A percentile compares a stretch with the other conserved stretches of the same genome.
These are phyloP conservation scores for Ochetophila trinervis DNA, from an alignment of 306 rosid genomes.

Conservation along the genomic window DNA sequence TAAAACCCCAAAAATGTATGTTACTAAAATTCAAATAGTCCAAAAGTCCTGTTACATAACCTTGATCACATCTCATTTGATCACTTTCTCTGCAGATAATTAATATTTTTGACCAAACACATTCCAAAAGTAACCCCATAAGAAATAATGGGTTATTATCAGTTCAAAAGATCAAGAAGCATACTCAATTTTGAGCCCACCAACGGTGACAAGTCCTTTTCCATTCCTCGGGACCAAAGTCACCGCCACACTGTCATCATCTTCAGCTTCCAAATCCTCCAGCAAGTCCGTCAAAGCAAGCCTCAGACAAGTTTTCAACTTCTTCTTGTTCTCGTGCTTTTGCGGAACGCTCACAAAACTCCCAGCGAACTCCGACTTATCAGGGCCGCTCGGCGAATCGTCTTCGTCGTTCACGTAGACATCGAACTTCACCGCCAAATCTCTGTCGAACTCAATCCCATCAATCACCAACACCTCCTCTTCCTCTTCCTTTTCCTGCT, in stretches of 20 bases:
- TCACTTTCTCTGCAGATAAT: too few relatives aligned
- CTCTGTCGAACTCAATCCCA: constrained; percentile 56
- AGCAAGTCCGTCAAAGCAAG: constrained; percentile 59
- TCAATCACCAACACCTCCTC: constrained; percentile 47
- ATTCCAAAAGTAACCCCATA: too few relatives aligned
- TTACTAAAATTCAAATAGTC: too few relatives aligned
- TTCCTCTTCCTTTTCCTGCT: constrained; percentile 36
- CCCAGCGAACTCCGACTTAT: constrained; percentile 70
- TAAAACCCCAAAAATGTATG: too few relatives aligned
- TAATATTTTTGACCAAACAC: too few relatives aligned
- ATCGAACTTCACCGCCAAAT: constrained; percentile 52
- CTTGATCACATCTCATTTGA: too few relatives aligned
- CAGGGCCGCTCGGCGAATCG: constrained; percentile 32
- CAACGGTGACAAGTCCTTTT: constrained; percentile 37
- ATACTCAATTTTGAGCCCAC: constrained; percentile 47
- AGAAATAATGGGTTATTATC: too few relatives aligned
- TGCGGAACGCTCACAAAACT: constrained; percentile 82
- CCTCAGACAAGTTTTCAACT: constrained; percentile 35
- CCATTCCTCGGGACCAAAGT: constrained; percentile 72
- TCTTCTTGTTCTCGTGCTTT: constrained; percentile 37
- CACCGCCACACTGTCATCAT: constrained; percentile 60
- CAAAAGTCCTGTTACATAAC: too few relatives aligned
- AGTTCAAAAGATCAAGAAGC: too few relatives aligned
- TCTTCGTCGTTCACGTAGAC: constrained; percentile 78
- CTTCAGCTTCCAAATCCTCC: constrained; percentile 76